Evolutionary conservation across 805 yeast genomes (phyloP).

Genomic region (Scheffersomyces lignosus): DNA sequence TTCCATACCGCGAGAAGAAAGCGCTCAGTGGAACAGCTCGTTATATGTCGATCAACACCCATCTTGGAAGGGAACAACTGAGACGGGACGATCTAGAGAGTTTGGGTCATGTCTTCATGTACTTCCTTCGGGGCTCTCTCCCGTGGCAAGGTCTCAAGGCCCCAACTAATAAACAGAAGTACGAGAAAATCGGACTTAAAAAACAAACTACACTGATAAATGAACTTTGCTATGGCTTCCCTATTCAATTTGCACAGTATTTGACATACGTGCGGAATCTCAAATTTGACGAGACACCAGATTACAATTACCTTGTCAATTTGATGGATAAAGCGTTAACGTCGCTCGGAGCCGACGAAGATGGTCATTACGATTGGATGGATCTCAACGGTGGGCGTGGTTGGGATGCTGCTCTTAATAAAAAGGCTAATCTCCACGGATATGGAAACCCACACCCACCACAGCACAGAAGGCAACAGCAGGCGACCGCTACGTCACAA

Average conservation of each 20-base stretch:
- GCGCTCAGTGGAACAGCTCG: constrained; percentile 97
- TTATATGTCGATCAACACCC: constrained; percentile 97
- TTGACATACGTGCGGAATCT: constrained; percentile 84
- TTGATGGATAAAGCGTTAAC: constrained; percentile 77
- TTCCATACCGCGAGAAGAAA: constrained; percentile 95
- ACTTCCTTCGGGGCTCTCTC: constrained; percentile 87
- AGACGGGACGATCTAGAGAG: constrained; percentile 97
- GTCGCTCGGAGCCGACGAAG: constrained; percentile 61
- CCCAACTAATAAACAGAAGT: constrained; percentile 95
- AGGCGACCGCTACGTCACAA: constrained; percentile 11
- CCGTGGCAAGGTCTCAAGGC: constrained; percentile 99
- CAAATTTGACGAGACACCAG: constrained; percentile 92
- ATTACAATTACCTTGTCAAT: constrained; percentile 81
- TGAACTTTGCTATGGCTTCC: constrained; percentile 86
- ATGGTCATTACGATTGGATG: constrained; percentile 98
- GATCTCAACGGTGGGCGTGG: constrained; percentile 92
- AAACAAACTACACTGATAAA: constrained; percentile 85
- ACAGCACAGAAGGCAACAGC: constrained; percentile 23
- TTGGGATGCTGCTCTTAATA: constrained; percentile 88
- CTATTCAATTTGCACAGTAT: constrained; percentile 91
- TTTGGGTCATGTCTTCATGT: constrained; percentile 94
- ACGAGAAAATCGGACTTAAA: constrained; percentile 96
- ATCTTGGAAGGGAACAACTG: constrained; percentile 94
- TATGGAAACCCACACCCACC: constrained; percentile 93
- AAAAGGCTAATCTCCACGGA: constrained; percentile 92